Conservation (phyloP, 2,329 filamentous ascomycete species). For the Aspergillus arachidicola region DNA sequence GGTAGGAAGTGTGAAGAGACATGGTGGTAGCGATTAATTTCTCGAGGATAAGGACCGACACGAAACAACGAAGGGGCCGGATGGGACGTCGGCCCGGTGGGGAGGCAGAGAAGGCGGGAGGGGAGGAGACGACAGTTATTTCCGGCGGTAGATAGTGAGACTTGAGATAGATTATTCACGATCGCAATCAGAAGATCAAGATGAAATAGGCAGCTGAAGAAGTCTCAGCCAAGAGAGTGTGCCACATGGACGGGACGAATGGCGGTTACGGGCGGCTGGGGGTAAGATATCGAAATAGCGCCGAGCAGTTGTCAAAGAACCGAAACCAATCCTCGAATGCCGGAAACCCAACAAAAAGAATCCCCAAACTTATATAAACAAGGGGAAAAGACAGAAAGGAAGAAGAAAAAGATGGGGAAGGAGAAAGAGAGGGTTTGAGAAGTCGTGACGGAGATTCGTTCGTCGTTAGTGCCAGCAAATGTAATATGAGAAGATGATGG, state of each 20-base stretch:
- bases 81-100: slow-evolving; percentile 1
- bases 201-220: slow-evolving; percentile 8
- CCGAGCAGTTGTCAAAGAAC: slow-evolving; percentile 5
- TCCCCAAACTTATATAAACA: background rate
- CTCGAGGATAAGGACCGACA: slow-evolving; percentile 8
- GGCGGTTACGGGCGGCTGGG: slow-evolving; percentile 16
- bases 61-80: slow-evolving; percentile 17
- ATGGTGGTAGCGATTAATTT: slow-evolving; percentile 37
- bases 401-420: background rate
- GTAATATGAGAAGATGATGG: slow-evolving; percentile 2
- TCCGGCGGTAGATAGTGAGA: background rate
- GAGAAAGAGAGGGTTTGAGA: background rate
- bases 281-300: slow-evolving; percentile 6
- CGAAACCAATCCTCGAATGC: background rate
- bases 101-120: background rate
- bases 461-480: slow-evolving; percentile 7
- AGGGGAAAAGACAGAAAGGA: background rate
- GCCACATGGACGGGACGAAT: slow-evolving; percentile 23
- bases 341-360: background rate
- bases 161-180: slow-evolving; percentile 9
- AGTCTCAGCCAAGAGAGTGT: slow-evolving; percentile 14
- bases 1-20: slow-evolving; percentile 54
- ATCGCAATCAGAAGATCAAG: background rate
- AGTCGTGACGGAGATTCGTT: slow-evolving; percentile 1
- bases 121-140: background rate